Evolutionary conservation across 768 basidiomycete species (phyloP).

Genomic region (Lentinus brumalis): DNA sequence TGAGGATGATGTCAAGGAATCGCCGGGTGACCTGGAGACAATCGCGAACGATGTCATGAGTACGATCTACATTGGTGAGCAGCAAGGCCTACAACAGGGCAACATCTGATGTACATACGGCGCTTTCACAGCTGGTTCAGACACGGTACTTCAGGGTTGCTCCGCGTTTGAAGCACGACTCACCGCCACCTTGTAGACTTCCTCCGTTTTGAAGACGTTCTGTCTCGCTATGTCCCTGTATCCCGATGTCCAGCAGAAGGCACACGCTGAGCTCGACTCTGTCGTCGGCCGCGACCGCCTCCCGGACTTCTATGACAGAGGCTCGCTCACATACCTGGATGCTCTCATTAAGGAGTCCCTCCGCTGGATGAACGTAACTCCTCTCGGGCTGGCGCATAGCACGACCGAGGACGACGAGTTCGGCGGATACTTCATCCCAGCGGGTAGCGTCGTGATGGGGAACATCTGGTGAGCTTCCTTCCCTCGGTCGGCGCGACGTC

Average conservation of each 20-base stretch:
- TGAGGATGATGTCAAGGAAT: no score
- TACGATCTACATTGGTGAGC: no score
- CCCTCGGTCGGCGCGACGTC: background rate
- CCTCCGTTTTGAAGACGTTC: constrained; percentile 9
- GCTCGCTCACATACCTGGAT: constrained; percentile 15
- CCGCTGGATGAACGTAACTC: constrained; percentile 14
- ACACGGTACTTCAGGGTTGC: background rate
- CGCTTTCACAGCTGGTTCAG: background rate
- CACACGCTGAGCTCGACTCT: constrained; percentile 19
- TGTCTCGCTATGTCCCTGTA: constrained; percentile 14
- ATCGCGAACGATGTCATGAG: no score
- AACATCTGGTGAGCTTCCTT: constrained; percentile 12
- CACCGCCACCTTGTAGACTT: background rate
- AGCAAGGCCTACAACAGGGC: no score
- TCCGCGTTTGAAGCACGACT: background rate
- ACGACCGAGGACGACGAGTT: constrained; percentile 42
- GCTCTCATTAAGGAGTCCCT: constrained; percentile 18
- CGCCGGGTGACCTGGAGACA: no score
- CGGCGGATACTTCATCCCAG: constrained; percentile 39
- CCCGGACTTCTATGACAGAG: constrained; percentile 13
- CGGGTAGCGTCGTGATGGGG: constrained; percentile 23
- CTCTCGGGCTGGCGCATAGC: constrained; percentile 28
- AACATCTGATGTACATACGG: no score
- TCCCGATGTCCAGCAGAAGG: constrained; percentile 15
- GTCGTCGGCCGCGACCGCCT: constrained; percentile 18